Base-by-base conservation (phyloP, 139 green algal species). In the Pseudopediastrum boryanum region DNA sequence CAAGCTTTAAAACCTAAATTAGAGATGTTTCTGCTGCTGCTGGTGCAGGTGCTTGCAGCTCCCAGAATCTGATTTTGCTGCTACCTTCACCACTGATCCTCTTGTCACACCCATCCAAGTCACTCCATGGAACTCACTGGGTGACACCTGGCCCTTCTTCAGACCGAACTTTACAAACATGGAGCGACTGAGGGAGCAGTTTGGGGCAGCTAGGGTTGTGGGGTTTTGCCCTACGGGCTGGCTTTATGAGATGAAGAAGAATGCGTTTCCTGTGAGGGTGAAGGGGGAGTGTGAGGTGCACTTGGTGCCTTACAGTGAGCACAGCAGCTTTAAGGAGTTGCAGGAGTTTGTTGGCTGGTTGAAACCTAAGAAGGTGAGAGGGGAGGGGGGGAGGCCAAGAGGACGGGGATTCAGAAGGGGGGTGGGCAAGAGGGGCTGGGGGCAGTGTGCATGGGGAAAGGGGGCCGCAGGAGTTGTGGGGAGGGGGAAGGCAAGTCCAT, bases 171-270 rank as follows among this genome's bases (percentile, higher is more conserved):
- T 88, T 70, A 67, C 44, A 2, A 93, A 93, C 74, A 90, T 94
- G 85, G 90, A 91, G 82, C 66, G 74, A 38, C 70, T 80, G 48
- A 62, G 78, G 10, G 10, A 71, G 51, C 52, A 89, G 58, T 63
- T 71, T 4, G 83, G 64, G 13, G 90, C 81, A 1, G 68, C 85
- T 7, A 59, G 92, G 88, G 84, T 94, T 43, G 85, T 98, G n/a
- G 95, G 92, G 3, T 94, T 98, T 72, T 88, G 93, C 23, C 94
- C 94, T 19, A 98, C 94, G 4, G 95, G 95, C 3, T 98, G 94
- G 94, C 85, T 89, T 62, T 92, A 93, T 71, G 90, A 95, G 63
- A 91, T 92, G 80, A 88, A 91, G 68, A 74, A 63, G 56, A 4
- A 16, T 13, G 35, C n/a, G 29, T 78, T 38, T 33, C 70, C 70